Evolutionary conservation across 345 rosid genomes (phyloP), one percentile per base, ranked within the genome.

Genomic region (Salix purpurea): DNA sequence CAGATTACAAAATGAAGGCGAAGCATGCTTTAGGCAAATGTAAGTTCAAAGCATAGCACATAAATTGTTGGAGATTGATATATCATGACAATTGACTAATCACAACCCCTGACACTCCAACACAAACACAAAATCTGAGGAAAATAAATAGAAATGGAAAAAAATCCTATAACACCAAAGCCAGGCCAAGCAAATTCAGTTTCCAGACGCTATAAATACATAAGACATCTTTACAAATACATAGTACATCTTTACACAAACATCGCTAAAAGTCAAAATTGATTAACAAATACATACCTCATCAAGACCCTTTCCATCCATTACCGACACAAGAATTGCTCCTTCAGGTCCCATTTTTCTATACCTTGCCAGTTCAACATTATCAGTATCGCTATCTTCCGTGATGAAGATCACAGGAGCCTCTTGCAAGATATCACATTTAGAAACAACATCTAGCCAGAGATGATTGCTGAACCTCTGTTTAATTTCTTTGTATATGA

Each of bases 371-470:
- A 88, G 81, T 78, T 89, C 98, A 39, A 32, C 76, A 26, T 89
- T 72, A 70, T 87, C 89, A 9, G 66, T 67, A 71, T 88, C 76
- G 50, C 37, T 80, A 64, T 90, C 88, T 79, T 93, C 98, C 18
- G 91, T 83, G 77, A 81, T 79, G 74, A 85, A 90, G 54, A 87
- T 65, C 74, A 84, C 88, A 7, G 88, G 88, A 74, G 91, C 78
- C 69, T 82, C 90, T 86, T 84, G 82, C 84, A 92, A 77, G 76
- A 96, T 77, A 83, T 96, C 99, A 61, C 93, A 89, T 86, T 96
- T 96, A 14, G 98, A 96, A 34, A 93, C 82, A 67, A 91, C 96
- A 84, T 96, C 98, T 77, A 93, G 82, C 97, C 99, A 93, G 74
- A 90, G 81, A 82, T 85, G 90, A 82, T 86, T 85, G 28, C 76